Conservation (phyloP, 768 basidiomycete genomes). For the Leucocoprinus birnbaumii region DNA sequence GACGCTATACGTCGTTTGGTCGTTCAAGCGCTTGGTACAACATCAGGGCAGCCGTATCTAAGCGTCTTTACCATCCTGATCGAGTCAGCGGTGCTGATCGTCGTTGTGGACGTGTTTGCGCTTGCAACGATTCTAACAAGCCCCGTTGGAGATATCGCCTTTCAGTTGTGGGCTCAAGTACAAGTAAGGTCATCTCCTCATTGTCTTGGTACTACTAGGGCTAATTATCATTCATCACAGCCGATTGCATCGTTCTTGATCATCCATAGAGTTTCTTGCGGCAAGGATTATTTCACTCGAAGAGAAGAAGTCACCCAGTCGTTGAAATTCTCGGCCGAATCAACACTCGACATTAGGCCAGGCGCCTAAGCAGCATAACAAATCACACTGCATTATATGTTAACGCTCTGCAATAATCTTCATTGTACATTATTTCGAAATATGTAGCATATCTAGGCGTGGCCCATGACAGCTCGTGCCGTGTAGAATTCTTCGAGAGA, state of each 20-base stretch:
- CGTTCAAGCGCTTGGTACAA: neutral
- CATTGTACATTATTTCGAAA: too few relatives aligned
- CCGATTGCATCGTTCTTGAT: conserved; percentile 3
- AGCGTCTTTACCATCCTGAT: conserved; percentile 13
- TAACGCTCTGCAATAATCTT: too few relatives aligned
- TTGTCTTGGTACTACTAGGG: neutral
- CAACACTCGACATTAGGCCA: too few relatives aligned
- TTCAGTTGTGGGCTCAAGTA: neutral
- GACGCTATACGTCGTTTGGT: too few relatives aligned
- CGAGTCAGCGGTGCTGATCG: conserved; percentile 14
- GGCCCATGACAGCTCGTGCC: neutral
- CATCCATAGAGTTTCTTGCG: neutral
- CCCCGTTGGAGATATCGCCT: neutral
- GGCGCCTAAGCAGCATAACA: too few relatives aligned
- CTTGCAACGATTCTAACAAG: neutral
- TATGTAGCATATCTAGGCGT: too few relatives aligned
- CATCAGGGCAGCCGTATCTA: neutral
- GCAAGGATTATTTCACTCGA: neutral
- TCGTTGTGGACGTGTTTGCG: conserved; percentile 1
- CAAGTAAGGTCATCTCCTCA: neutral
- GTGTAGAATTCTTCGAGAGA: neutral
- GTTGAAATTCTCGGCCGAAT: too few relatives aligned
- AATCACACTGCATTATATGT: too few relatives aligned
- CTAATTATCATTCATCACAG: neutral
- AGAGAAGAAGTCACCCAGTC: too few relatives aligned